Percentiles rank a stretch among this genome's conserved stretches.
These are phyloP conservation scores for Fusarium hainanense DNA, from an alignment of 2,329 filamentous ascomycete species.

Conservation along the genomic window DNA sequence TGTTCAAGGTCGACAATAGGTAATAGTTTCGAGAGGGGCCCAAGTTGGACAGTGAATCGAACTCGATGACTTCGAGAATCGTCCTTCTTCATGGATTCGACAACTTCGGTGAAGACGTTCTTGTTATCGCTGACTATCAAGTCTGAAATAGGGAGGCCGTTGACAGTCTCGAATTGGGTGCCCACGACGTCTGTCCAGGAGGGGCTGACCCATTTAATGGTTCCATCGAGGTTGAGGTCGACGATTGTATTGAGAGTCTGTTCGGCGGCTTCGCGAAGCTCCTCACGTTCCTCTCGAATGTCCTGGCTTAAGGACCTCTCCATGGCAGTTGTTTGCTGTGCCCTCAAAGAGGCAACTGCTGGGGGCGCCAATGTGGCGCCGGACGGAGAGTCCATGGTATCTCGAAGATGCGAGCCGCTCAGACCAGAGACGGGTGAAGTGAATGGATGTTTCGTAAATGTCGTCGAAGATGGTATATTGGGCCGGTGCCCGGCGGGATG, in stretches of 20 bases:
- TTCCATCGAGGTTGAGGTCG: slow-evolving; percentile 89
- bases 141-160: slow-evolving; percentile 82
- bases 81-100: slow-evolving; percentile 91
- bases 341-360: slow-evolving; percentile 64
- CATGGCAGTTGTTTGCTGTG: slow-evolving; percentile 63
- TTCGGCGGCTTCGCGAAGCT: slow-evolving; percentile 94
- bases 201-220: slow-evolving; percentile 94
- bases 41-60: slow-evolving; percentile 79
- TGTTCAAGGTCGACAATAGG: slow-evolving; percentile 56
- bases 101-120: slow-evolving; percentile 81
- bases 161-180: slow-evolving; percentile 76
- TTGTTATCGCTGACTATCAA: slow-evolving; percentile 83
- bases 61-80: slow-evolving; percentile 93
- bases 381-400: slow-evolving; percentile 54
- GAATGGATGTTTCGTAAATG: slow-evolving; percentile 31
- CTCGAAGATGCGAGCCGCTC: slow-evolving; percentile 14
- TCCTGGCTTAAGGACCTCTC: slow-evolving; percentile 82
- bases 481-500: slow-evolving; percentile 27
- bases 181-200: slow-evolving; percentile 96
- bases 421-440: slow-evolving; percentile 15
- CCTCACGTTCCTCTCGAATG: slow-evolving; percentile 92
- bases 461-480: slow-evolving; percentile 27
- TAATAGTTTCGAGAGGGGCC: slow-evolving; percentile 74
- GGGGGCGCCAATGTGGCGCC: slow-evolving; percentile 60
- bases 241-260: slow-evolving; percentile 97